Base-by-base conservation (phyloP, 2,329 filamentous ascomycete species). In the Cladorrhinum sp. region DNA sequence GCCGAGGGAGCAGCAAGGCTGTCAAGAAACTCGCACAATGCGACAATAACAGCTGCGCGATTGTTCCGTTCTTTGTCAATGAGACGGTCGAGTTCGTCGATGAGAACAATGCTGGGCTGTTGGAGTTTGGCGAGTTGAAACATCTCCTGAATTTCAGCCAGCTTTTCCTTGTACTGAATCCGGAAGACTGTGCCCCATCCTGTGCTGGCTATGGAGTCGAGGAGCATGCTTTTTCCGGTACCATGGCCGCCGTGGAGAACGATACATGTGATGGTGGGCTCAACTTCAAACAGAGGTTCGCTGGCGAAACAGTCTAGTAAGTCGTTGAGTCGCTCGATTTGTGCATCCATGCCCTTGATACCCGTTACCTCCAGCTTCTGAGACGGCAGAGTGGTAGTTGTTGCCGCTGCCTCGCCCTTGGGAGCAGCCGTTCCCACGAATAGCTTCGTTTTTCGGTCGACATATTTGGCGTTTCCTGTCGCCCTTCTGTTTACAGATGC, bases 221-320 rank as follows among this genome's bases (percentile, higher is more conserved):
- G 77, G 0, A 97, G 78, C 64, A 89, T 81, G 0, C 86, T 89
- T 76, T 97, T 97, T 23, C 93, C 93, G 0, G 91, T 96, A 10
- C 93, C 93, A 63, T 85, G 85, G 18, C 90, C 87, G 13, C 93
- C 93, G 71, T 96, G 88, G 3, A 97, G 79, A 23, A 95, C 80
- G 36, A 95, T 81, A 0, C 85, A 86, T 56, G 83, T 50, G 75
- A 67, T 70, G 72, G 68, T 68, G 3, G 53, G 62, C 24, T 41
- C 58, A 7, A 36, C 32, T 22, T 51, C 32, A 24, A 62, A 61
- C 2, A 68, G 69, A 0, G 69, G 76, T 2, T 74, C 63, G 2
- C 72, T 70, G 50, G 79, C 79, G 66, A 89, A 88, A 61, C 79
- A 78, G 23, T 73, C 71, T 23, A 96, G 79, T 55, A 87, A 85